Evolutionary conservation across 257 asterid species (phyloP).

Genomic region (Plantago elongata): DNA sequence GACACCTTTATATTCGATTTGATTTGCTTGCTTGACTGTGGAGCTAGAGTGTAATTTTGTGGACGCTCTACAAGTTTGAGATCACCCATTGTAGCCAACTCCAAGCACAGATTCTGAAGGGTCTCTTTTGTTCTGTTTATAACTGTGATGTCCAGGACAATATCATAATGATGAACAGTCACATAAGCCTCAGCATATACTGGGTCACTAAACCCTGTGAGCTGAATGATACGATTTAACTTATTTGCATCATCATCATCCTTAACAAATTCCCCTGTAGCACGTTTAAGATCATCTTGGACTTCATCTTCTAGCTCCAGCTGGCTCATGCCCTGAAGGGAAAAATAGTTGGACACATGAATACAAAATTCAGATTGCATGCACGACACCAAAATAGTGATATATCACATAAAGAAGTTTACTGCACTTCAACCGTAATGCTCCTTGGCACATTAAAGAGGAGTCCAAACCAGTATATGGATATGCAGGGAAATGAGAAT

Average conservation of each 20-base stretch:
- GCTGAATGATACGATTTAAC: constrained; percentile 82
- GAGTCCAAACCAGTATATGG: constrained; percentile 3
- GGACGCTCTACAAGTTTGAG: constrained; percentile 96
- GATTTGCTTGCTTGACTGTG: constrained; percentile 89
- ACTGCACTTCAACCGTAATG: not conserved
- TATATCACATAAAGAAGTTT: constrained; percentile 12
- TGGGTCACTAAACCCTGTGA: constrained; percentile 93
- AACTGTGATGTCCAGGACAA: constrained; percentile 85
- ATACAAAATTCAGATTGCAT: not conserved
- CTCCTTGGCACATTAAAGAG: not conserved
- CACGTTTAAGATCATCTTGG: constrained; percentile 93
- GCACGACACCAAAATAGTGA: constrained; percentile 8
- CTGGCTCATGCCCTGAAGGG: constrained; percentile 85
- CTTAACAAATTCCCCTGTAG: constrained; percentile 85
- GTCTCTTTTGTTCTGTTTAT: constrained; percentile 94
- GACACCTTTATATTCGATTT: constrained; percentile 95
- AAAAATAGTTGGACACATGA: constrained; percentile 12
- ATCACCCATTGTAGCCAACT: constrained; percentile 97
- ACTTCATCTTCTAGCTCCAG: constrained; percentile 88
- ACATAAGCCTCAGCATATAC: constrained; percentile 95
- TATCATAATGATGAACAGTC: constrained; percentile 93
- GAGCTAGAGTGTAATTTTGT: constrained; percentile 85
- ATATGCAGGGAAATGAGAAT: not conserved
- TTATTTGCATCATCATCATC: constrained; percentile 80
- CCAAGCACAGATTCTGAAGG: constrained; percentile 90